phyloP scores from a whole-genome alignment of 495 filamentous ascomycete species.

The Beverwykella pulmonaria region DNA sequence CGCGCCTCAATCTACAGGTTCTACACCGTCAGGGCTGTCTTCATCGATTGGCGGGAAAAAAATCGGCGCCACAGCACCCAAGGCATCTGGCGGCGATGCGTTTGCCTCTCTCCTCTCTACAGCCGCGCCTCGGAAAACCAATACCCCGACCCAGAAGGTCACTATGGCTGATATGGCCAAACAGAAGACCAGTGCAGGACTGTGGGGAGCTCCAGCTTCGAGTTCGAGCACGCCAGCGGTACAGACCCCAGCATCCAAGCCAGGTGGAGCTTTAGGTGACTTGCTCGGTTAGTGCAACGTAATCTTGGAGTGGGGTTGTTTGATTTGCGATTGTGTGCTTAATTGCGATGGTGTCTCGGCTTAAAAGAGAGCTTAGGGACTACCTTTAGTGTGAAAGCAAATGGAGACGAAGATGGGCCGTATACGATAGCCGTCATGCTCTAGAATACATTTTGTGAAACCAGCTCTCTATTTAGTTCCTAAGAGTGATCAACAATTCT shows the following conservation, averaged over 20 bases:
- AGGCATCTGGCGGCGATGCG: conserved; percentile 70
- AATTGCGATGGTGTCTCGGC: not conserved
- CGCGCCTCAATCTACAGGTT: conserved; percentile 44
- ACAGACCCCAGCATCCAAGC: conserved; percentile 43
- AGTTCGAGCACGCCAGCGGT: conserved; percentile 43
- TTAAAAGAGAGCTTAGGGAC: not conserved
- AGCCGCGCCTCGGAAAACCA: conserved; percentile 77
- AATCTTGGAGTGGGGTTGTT: not conserved
- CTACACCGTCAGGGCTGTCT: conserved; percentile 41
- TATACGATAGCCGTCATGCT: not conserved
- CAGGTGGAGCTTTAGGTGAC: conserved; percentile 38
- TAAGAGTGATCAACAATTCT: too few relatives aligned
- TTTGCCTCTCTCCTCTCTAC: conserved; percentile 85
- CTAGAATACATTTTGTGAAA: not conserved
- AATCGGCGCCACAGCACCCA: conserved; percentile 54
- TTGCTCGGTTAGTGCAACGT: conserved; percentile 32
- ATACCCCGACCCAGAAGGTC: conserved; percentile 62
- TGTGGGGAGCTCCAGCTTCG: conserved; percentile 74
- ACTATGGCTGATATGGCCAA: conserved; percentile 90
- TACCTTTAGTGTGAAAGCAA: not conserved
- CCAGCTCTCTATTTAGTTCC: too few relatives aligned
- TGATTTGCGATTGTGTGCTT: not conserved
- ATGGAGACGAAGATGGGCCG: not conserved
- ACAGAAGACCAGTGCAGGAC: conserved; percentile 89
- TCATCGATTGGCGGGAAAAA: conserved; percentile 44